These are phyloP conservation scores for Saccharomyces uvarum DNA, from an alignment of 1,139 yeast genomes.

Conservation along the genomic window DNA sequence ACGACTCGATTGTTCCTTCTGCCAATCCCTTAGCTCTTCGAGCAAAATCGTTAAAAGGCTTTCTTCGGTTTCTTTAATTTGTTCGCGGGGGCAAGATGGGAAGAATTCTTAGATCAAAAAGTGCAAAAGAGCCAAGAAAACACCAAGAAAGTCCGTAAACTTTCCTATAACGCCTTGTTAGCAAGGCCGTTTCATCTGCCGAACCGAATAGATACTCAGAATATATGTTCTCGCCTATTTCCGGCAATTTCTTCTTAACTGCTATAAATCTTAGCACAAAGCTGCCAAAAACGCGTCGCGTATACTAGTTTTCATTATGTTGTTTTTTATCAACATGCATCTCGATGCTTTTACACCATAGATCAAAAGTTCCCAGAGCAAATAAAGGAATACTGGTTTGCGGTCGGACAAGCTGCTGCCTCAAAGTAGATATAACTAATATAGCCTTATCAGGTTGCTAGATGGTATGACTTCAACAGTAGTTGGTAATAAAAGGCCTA, in stretches of 20 bases:
- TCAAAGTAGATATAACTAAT: background rate
- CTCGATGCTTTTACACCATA: background rate
- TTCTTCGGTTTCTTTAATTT: background rate
- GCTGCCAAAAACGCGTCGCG: background rate
- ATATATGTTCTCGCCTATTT: background rate
- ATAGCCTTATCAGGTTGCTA: background rate
- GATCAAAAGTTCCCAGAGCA: background rate
- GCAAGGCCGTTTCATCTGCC: background rate
- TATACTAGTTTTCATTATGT: background rate
- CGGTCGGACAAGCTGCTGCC: background rate
- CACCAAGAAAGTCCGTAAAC: background rate
- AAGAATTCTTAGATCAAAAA: background rate
- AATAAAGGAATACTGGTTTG: background rate
- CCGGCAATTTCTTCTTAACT: background rate
- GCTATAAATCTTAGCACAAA: background rate
- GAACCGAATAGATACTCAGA: background rate
- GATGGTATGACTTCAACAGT: constrained; percentile 1
- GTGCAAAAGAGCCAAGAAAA: background rate
- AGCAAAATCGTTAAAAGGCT: background rate
- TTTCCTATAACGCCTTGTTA: background rate
- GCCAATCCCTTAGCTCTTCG: background rate
- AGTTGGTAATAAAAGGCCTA: constrained; percentile 10
- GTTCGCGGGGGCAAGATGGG: background rate
- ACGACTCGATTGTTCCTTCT: background rate
- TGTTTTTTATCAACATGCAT: background rate